Percentiles rank a stretch among this genome's conserved stretches.
These are phyloP conservation scores for Malus sylvestris DNA, from an alignment of 306 rosid species.

Conservation along the genomic window DNA sequence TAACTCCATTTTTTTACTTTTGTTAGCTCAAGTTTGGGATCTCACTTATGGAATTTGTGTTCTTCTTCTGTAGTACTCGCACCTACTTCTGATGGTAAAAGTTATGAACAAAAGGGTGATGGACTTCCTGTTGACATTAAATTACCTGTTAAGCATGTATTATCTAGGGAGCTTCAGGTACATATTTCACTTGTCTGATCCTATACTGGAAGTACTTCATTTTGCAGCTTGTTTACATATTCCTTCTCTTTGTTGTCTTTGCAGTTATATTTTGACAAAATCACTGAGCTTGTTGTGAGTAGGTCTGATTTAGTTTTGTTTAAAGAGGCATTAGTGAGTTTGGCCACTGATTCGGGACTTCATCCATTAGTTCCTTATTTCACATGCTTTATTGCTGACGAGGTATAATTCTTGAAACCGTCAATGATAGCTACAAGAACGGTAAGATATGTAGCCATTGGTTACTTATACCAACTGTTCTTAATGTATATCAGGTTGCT, in stretches of 20 bases:
- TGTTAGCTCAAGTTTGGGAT: conserved; percentile 5
- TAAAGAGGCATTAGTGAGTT: conserved; percentile 70
- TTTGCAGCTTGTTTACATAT: conserved; percentile 3
- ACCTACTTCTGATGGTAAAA: conserved; percentile 59
- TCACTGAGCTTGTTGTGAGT: conserved; percentile 56
- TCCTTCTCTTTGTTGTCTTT: conserved; percentile 12
- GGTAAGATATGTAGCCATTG: neutral
- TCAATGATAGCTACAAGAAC: neutral
- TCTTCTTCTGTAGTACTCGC: conserved; percentile 34
- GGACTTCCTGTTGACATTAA: conserved; percentile 63
- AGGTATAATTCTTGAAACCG: conserved; percentile 43
- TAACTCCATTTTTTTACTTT: neutral
- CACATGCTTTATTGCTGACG: conserved; percentile 75
- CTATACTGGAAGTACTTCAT: neutral
- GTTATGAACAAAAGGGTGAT: conserved; percentile 61
- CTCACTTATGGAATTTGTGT: conserved; percentile 3
- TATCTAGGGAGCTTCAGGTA: conserved; percentile 93
- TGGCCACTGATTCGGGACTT: conserved; percentile 87
- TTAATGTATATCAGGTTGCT: conserved; percentile 55
- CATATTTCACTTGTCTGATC: neutral
- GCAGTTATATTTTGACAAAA: conserved; percentile 84
- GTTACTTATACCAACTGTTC: neutral
- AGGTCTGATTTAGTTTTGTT: conserved; percentile 56
- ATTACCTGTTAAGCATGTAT: conserved; percentile 75
- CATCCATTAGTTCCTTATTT: conserved; percentile 95